phyloP scores from a whole-genome alignment of 306 rosid species.

The Geum urbanum region DNA sequence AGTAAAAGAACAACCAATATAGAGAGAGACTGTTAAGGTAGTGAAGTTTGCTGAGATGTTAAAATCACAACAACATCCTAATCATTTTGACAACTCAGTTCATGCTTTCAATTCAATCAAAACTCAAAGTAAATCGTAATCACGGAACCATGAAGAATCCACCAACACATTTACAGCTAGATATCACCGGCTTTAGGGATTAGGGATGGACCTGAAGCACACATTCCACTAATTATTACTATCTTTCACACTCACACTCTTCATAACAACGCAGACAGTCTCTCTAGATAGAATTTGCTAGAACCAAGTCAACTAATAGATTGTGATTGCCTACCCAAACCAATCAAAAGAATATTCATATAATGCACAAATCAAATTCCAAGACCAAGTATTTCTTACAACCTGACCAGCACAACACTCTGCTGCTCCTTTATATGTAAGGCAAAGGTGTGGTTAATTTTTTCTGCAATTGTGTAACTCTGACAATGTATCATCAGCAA shows the following conservation, averaged over 20 bases:
- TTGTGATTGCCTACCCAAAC: too few species aligned
- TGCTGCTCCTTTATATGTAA: too few species aligned
- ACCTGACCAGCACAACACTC: not conserved
- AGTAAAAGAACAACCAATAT: not conserved
- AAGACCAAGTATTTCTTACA: not conserved
- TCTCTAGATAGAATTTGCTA: too few species aligned
- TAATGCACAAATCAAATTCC: not conserved
- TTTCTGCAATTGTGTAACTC: not conserved
- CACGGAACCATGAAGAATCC: not conserved
- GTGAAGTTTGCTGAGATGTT: not conserved
- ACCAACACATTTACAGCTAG: not conserved
- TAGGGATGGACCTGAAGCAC: slow-evolving; percentile 2
- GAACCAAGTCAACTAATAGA: too few species aligned
- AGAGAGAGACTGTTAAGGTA: not conserved
- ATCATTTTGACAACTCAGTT: not conserved
- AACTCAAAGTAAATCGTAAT: slow-evolving; percentile 12
- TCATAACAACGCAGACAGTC: too few species aligned
- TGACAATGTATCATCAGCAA: slow-evolving; percentile 9
- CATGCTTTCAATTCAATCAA: not conserved
- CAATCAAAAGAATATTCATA: slow-evolving; percentile 10
- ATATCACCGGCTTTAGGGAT: not conserved
- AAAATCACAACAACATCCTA: not conserved
- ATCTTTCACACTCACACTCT: too few species aligned
- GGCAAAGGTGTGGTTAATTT: too few species aligned
- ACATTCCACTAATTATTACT: not conserved